Base-by-base conservation (phyloP, 2,329 filamentous ascomycete genomes). In the Apiospora rasikravindrae region DNA sequence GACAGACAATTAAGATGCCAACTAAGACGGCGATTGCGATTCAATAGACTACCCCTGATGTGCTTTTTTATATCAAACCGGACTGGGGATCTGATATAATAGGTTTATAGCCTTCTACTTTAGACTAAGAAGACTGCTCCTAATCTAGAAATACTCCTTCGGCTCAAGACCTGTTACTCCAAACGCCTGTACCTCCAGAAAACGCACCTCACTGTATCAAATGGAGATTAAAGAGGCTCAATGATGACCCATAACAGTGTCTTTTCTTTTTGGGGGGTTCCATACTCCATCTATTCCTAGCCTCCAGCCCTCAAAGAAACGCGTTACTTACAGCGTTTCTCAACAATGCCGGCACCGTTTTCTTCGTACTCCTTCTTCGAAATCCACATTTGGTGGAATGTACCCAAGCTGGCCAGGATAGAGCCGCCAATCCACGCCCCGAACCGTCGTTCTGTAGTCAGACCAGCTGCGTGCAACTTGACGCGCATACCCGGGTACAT, bases 331-430 rank as follows among this genome's bases (percentile, higher is more conserved):
- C 96, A 98, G 78, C 96, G 88, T 89, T 98, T 98, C 87, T 98
- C 96, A 64, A 98, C 94, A 77, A 98, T 95, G 75, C 90, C 90
- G 7, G 91, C 86, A 1, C 96, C 96, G 82, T 98, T 95, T 86
- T 99, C 97, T 75, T 98, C 95, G 78, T 98, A 98, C 86, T 99
- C 96, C 87, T 98, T 97, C 83, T 91, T 94, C 33, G 93, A 96
- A 77, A 99, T 97, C 96, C 96, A 99, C 93, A 99, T 96, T 86
- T 99, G 96, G 85, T 99, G 96, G 84, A 99, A 99, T 19, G 95
- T 98, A 13, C 97, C 97, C 84, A 99, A 83, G 83, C 95, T 98
- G 8, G 94, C 95, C 76, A 99, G 86, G 77, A 99, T 98, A 83
- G 95, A 98, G 66, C 96, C 96, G 67, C 97, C 96, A 76, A 99